Evolutionary conservation across 2,329 filamentous ascomycete species (phyloP), one percentile per base, ranked within the genome.

Genomic region (Helminthosporium solani): DNA sequence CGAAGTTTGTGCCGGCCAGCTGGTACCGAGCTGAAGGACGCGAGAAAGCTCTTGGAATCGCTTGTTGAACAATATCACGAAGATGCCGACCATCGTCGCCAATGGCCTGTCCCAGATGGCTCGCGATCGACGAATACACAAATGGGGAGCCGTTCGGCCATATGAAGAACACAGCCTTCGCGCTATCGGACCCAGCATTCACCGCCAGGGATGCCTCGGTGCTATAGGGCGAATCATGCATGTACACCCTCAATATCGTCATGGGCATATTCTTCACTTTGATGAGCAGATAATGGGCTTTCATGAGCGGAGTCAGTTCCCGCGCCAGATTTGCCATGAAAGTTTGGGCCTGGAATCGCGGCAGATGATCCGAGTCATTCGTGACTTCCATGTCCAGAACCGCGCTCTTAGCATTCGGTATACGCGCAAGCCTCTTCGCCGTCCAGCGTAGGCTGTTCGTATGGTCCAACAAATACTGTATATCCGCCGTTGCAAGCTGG

Each of bases 21-120:
- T 82, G 78, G 55, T 88, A 92, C 23, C 90, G 79, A 51, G 86
- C 80, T 23, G 86, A 80, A 0, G 88, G 87, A 12, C 84, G 78
- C 0, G 88, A 94, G 11, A 95, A 77, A 0, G 90, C 90, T 60
- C 89, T 90, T 0, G 90, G 88, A 7, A 96, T 84, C 1, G 88
- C 87, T 50, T 90, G 85, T 23, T 90, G 76, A 3, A 95, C 82
- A 3, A 94, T 75, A 31, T 80, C 82, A 44, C 85, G 82, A 20
- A 94, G 72, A 56, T 82, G 86, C 40, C 80, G 70, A 5, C 64
- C 62, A 35, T 65, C 63, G 15, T 59, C 60, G 0, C 66, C 63
- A 5, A 66, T 61, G 3, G 63, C 57, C 36, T 70, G 64, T n/a
- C 68, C 67, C 1, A 63, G 56, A 28, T 63, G 54, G 11, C 70